Conservation (phyloP, 2,329 filamentous ascomycete genomes). For the Ophiostoma sp. region DNA sequence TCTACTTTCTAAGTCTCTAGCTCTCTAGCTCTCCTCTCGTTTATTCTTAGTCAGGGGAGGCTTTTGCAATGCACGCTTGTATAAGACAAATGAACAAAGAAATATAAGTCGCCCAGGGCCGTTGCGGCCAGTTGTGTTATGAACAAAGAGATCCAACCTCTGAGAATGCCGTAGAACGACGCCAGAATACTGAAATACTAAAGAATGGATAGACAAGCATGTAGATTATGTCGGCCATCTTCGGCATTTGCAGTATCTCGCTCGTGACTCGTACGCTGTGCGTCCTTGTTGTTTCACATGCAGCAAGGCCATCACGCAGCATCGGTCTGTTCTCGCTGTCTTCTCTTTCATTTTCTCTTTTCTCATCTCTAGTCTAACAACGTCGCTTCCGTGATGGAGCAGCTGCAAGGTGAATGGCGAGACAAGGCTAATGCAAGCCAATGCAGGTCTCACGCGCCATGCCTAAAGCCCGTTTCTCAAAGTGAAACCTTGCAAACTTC, state of each 20-base stretch:
- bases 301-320: not conserved
- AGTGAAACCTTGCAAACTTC: too few relatives aligned
- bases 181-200: not conserved
- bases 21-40: too few relatives aligned
- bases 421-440: slow-evolving; percentile 7
- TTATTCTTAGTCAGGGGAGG: not conserved
- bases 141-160: too few relatives aligned
- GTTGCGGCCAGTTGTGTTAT: not conserved
- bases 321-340: not conserved
- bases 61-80: not conserved
- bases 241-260: not conserved
- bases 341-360: not conserved
- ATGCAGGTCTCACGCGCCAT: not conserved
- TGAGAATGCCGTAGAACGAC: too few relatives aligned
- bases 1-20: not conserved
- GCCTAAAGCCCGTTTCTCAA: not conserved
- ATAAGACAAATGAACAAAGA: not conserved
- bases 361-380: not conserved
- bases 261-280: too few relatives aligned
- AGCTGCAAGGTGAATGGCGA: not conserved
- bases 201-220: not conserved
- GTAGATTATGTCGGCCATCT: not conserved
- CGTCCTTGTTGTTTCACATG: not conserved
- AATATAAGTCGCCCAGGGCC: not conserved
- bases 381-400: not conserved